These are phyloP conservation scores for Serendipita sp. DNA, from an alignment of 768 basidiomycete species.

Conservation along the genomic window DNA sequence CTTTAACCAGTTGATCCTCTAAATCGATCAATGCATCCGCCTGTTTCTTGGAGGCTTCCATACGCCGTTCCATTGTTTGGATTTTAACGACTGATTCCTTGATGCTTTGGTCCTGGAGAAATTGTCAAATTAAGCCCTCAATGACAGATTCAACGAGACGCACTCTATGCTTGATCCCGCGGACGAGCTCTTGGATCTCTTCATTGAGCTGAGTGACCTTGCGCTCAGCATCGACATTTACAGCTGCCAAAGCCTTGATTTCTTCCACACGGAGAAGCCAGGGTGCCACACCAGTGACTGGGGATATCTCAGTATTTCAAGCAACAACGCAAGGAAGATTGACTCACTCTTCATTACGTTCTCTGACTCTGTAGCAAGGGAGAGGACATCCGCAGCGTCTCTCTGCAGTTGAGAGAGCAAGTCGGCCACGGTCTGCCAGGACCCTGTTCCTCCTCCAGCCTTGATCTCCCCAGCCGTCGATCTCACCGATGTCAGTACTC, in stretches of 20 bases:
- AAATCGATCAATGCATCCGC: slow-evolving; percentile 69
- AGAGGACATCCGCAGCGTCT: slow-evolving; percentile 56
- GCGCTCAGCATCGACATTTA: slow-evolving; percentile 86
- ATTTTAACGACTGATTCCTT: slow-evolving; percentile 88
- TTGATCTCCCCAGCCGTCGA: slow-evolving; percentile 57
- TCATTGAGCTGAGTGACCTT: slow-evolving; percentile 75
- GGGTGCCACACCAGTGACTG: slow-evolving; percentile 63
- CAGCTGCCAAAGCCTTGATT: slow-evolving; percentile 65
- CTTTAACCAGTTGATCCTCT: slow-evolving; percentile 63
- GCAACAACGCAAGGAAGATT: background rate
- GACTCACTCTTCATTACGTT: slow-evolving; percentile 62
- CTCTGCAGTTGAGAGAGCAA: slow-evolving; percentile 53
- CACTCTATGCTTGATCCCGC: slow-evolving; percentile 52
- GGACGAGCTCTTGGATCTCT: slow-evolving; percentile 74
- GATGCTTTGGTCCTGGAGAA: slow-evolving; percentile 64
- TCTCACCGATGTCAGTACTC: slow-evolving; percentile 53
- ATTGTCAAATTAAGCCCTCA: background rate
- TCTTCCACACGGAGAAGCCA: slow-evolving; percentile 74
- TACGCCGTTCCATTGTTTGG: slow-evolving; percentile 83
- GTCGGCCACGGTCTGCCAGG: slow-evolving; percentile 65
- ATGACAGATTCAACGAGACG: slow-evolving; percentile 10
- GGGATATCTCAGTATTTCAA: background rate
- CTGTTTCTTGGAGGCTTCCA: slow-evolving; percentile 84
- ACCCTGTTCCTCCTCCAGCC: slow-evolving; percentile 44
- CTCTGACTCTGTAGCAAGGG: slow-evolving; percentile 56